Percentiles rank a stretch among this genome's conserved stretches.
Conservation (phyloP, 1,284 basidiomycete genomes). For the Ceratobasidium sp. region DNA sequence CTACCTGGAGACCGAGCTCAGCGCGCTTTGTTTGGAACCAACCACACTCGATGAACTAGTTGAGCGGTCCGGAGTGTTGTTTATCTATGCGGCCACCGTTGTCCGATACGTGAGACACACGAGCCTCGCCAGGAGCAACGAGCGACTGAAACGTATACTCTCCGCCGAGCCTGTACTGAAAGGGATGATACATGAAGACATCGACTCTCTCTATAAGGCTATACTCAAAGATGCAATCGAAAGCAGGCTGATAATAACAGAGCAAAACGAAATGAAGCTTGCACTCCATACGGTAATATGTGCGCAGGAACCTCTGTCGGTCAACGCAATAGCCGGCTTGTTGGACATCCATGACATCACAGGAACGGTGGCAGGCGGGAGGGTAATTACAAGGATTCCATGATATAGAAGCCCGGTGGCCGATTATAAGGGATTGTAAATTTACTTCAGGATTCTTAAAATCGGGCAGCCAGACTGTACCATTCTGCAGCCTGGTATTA, state of each 20-base stretch:
- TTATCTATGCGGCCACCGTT: not conserved
- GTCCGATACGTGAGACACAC: not conserved
- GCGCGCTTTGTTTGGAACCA: not conserved
- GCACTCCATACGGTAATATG: not conserved
- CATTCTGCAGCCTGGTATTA: too few relatives aligned
- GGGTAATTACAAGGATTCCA: too few relatives aligned
- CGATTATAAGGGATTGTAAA: too few relatives aligned
- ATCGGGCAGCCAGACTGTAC: too few relatives aligned
- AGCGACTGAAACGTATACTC: not conserved
- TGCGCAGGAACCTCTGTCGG: not conserved
- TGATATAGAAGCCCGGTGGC: too few relatives aligned
- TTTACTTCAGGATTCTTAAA: too few relatives aligned
- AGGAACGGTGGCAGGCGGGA: too few relatives aligned
- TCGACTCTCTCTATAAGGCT: not conserved
- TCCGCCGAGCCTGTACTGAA: too few relatives aligned
- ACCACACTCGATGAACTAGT: not conserved
- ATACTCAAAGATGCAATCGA: not conserved
- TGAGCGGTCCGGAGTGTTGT: not conserved
- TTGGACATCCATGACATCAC: too few relatives aligned
- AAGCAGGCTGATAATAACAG: not conserved
- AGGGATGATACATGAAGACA: too few relatives aligned
- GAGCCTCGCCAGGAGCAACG: not conserved
- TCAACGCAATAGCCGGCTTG: not conserved
- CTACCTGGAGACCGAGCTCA: not conserved
- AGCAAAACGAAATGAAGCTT: not conserved